These are phyloP conservation scores for Suillus subaureus DNA, from an alignment of 768 basidiomycete genomes.

Conservation along the genomic window DNA sequence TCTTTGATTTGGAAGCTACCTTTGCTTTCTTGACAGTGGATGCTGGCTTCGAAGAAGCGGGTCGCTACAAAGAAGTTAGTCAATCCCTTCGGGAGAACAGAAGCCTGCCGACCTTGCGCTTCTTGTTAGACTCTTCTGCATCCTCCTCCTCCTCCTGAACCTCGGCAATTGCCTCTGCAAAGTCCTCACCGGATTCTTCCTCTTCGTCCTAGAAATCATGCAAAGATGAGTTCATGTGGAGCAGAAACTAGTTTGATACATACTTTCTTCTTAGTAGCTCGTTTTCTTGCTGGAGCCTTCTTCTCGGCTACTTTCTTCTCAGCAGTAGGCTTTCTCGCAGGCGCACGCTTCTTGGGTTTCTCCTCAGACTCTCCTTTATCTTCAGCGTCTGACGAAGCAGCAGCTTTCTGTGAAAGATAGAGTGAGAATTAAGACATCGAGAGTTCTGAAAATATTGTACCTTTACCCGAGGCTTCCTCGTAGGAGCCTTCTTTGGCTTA, in stretches of 20 bases:
- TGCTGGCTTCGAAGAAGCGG: slow-evolving; percentile 46
- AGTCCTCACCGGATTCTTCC: slow-evolving; percentile 50
- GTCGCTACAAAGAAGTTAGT: slow-evolving; percentile 34
- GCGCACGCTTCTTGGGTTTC: slow-evolving; percentile 51
- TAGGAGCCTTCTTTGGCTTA: slow-evolving; percentile 34
- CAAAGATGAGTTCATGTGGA: background rate
- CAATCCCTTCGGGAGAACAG: slow-evolving; percentile 10
- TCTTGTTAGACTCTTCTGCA: slow-evolving; percentile 47
- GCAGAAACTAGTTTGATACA: background rate
- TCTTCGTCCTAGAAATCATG: slow-evolving; percentile 28
- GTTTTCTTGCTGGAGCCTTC: slow-evolving; percentile 32
- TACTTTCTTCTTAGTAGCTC: slow-evolving; percentile 14
- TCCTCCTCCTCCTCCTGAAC: slow-evolving; percentile 52
- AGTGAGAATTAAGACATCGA: slow-evolving; percentile 13
- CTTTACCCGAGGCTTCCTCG: slow-evolving; percentile 40
- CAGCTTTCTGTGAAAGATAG: slow-evolving; percentile 26
- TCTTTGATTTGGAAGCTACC: slow-evolving; percentile 34
- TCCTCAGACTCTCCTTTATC: slow-evolving; percentile 41
- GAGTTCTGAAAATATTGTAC: slow-evolving; percentile 14
- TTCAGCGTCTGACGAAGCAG: slow-evolving; percentile 27
- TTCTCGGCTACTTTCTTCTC: slow-evolving; percentile 53
- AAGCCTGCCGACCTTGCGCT: slow-evolving; percentile 61
- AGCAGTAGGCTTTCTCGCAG: slow-evolving; percentile 45
- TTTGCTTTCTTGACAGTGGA: slow-evolving; percentile 43
- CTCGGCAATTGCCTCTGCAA: slow-evolving; percentile 44